A percentile compares a stretch with the other conserved stretches of the same genome.
Evolutionary conservation across 2,329 filamentous ascomycete genomes (phyloP).

Genomic region (Colletotrichum truncatum): DNA sequence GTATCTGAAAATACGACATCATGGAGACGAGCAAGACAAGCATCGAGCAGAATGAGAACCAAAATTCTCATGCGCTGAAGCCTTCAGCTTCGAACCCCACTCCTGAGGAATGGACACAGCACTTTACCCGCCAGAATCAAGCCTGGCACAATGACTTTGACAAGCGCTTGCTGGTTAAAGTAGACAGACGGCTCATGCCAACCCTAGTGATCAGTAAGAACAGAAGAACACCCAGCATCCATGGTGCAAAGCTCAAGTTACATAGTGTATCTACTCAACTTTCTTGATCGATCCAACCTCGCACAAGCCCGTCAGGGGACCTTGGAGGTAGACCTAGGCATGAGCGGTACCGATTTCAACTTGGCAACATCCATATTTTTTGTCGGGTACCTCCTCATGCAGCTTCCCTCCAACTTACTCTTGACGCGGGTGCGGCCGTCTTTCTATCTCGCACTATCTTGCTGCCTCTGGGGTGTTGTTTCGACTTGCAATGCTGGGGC

Average conservation of each 20-base stretch:
- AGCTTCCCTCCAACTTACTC: slow-evolving; percentile 68
- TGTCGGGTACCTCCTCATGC: slow-evolving; percentile 69
- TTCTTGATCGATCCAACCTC: slow-evolving; percentile 62
- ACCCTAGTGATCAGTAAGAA: slow-evolving; percentile 55
- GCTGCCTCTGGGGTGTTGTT: slow-evolving; percentile 51
- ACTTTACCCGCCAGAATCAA: slow-evolving; percentile 13
- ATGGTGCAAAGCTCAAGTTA: not conserved
- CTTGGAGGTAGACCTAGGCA: slow-evolving; percentile 60
- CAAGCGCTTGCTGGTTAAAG: slow-evolving; percentile 52
- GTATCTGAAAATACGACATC: not conserved
- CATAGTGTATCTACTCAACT: slow-evolving; percentile 55
- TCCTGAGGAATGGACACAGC: slow-evolving; percentile 22
- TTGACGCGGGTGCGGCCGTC: slow-evolving; percentile 63
- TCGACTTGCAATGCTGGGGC: slow-evolving; percentile 57
- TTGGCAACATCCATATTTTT: slow-evolving; percentile 64
- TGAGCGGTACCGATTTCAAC: slow-evolving; percentile 67
- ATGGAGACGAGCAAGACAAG: slow-evolving; percentile 19
- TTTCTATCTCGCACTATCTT: slow-evolving; percentile 59
- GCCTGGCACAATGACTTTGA: slow-evolving; percentile 22
- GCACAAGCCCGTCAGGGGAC: slow-evolving; percentile 63
- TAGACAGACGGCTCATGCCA: slow-evolving; percentile 61
- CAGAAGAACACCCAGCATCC: not conserved
- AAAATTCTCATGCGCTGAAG: not conserved
- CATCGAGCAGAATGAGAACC: slow-evolving; percentile 24
- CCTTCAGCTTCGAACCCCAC: slow-evolving; percentile 18